Conservation (phyloP, 495 filamentous ascomycete genomes). For the Aspergillus biplanus region DNA sequence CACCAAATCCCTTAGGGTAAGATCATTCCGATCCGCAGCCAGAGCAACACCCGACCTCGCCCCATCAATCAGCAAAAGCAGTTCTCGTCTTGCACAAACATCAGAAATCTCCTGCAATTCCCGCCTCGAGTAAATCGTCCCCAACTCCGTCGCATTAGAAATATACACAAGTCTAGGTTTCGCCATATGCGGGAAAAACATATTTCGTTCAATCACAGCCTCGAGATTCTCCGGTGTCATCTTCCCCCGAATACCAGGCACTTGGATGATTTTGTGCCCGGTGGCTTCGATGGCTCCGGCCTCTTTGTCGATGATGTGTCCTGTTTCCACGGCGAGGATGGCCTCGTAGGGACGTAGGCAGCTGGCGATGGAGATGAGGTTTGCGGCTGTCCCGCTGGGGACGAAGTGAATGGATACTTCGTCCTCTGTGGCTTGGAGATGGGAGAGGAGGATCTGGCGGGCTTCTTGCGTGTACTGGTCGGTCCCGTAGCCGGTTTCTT, state of each 20-base stretch:
- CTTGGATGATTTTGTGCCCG: slow-evolving; percentile 49
- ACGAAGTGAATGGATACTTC: slow-evolving; percentile 51
- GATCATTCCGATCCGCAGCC: slow-evolving; percentile 36
- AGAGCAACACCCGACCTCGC: slow-evolving; percentile 46
- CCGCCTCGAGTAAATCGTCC: slow-evolving; percentile 43
- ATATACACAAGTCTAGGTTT: slow-evolving; percentile 49
- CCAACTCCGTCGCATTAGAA: slow-evolving; percentile 48
- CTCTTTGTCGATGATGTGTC: slow-evolving; percentile 49
- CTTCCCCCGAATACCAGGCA: slow-evolving; percentile 43
- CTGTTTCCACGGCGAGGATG: slow-evolving; percentile 44
- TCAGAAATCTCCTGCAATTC: slow-evolving; percentile 39
- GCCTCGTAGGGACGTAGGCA: slow-evolving; percentile 49
- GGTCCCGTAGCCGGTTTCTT: slow-evolving; percentile 46
- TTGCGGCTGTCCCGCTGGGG: slow-evolving; percentile 48
- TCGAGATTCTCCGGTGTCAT: slow-evolving; percentile 43
- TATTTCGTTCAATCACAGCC: slow-evolving; percentile 39
- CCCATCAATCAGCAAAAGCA: slow-evolving; percentile 47
- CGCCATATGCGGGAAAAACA: slow-evolving; percentile 49
- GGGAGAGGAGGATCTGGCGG: slow-evolving; percentile 35
- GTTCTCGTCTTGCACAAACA: slow-evolving; percentile 36
- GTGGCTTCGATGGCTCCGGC: slow-evolving; percentile 51
- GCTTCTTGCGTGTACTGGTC: slow-evolving; percentile 41
- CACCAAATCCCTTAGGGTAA: slow-evolving; percentile 42
- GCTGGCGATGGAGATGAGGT: slow-evolving; percentile 49
- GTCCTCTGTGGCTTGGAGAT: slow-evolving; percentile 35